phyloP scores from a whole-genome alignment of 2,329 filamentous ascomycete species.

The Xylariales sp. region DNA sequence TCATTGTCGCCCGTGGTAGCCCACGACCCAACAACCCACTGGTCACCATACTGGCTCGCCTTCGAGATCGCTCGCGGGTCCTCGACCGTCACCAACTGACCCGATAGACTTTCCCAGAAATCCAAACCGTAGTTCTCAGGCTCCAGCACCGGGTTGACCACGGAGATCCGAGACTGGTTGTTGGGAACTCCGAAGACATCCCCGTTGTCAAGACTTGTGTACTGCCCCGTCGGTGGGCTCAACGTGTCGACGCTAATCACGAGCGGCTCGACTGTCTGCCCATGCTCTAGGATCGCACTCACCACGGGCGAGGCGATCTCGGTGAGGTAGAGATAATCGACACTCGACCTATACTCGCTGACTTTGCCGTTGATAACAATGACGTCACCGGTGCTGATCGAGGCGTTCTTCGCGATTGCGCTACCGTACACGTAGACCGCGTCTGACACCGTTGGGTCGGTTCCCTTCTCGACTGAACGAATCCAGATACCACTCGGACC shows the following conservation, averaged over 20 bases:
- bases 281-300: slow-evolving; percentile 47
- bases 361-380: slow-evolving; percentile 57
- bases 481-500: slow-evolving; percentile 59
- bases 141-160: slow-evolving; percentile 55
- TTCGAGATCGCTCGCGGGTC: slow-evolving; percentile 52
- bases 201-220: slow-evolving; percentile 58
- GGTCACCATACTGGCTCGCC: slow-evolving; percentile 62
- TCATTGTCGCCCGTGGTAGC: slow-evolving; percentile 56
- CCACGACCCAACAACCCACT: slow-evolving; percentile 66
- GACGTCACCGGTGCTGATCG: slow-evolving; percentile 52
- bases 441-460: slow-evolving; percentile 55
- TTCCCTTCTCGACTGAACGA: slow-evolving; percentile 53
- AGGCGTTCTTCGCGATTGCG: slow-evolving; percentile 44
- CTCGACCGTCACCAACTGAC: slow-evolving; percentile 62
- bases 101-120: slow-evolving; percentile 67
- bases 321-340: slow-evolving; percentile 58
- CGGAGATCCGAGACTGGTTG: slow-evolving; percentile 52
- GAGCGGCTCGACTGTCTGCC: slow-evolving; percentile 50
- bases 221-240: slow-evolving; percentile 57
- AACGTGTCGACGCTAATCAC: slow-evolving; percentile 55
- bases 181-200: slow-evolving; percentile 63
- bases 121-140: slow-evolving; percentile 62
- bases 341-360: slow-evolving; percentile 49
- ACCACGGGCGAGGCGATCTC: slow-evolving; percentile 55
- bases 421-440: slow-evolving; percentile 61